These are phyloP conservation scores for Sarocladium brachiariae DNA, from an alignment of 2,329 filamentous ascomycete species.

Conservation along the genomic window DNA sequence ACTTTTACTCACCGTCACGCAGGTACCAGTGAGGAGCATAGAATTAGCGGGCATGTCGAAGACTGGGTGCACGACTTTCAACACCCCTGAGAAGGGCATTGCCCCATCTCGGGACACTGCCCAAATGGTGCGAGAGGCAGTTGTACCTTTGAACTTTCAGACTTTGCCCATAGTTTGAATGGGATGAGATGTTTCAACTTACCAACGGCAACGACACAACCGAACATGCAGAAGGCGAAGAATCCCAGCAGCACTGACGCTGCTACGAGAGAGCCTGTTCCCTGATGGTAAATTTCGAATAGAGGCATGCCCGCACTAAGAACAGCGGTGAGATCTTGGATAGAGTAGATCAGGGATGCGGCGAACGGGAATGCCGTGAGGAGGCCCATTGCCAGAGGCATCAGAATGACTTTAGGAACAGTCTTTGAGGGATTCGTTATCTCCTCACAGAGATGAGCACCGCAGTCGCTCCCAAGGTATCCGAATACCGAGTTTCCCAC, in stretches of 20 bases:
- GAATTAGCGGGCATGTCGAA: not conserved
- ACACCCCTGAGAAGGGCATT: not conserved
- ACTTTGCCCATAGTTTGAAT: no score
- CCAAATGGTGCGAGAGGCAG: not conserved
- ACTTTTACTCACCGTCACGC: not conserved
- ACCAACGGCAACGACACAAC: constrained; percentile 13
- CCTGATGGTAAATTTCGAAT: constrained; percentile 18
- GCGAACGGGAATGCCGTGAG: constrained; percentile 18
- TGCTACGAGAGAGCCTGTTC: constrained; percentile 12
- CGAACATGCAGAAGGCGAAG: constrained; percentile 18
- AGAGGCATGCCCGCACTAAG: constrained; percentile 15
- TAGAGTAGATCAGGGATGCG: constrained; percentile 14
- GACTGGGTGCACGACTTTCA: not conserved
- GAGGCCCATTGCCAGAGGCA: constrained; percentile 16
- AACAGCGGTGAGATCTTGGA: constrained; percentile 13
- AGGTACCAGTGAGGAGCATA: not conserved
- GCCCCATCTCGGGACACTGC: not conserved
- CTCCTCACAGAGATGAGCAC: constrained; percentile 11
- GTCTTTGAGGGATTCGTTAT: constrained; percentile 21
- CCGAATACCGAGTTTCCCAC: not conserved
- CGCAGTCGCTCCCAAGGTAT: not conserved
- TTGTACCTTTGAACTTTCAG: not conserved
- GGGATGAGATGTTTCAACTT: no score
- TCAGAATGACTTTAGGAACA: constrained; percentile 18
- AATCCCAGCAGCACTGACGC: constrained; percentile 15